Conservation (phyloP, 1,284 basidiomycete species). For the Rhodofomes roseus region DNA sequence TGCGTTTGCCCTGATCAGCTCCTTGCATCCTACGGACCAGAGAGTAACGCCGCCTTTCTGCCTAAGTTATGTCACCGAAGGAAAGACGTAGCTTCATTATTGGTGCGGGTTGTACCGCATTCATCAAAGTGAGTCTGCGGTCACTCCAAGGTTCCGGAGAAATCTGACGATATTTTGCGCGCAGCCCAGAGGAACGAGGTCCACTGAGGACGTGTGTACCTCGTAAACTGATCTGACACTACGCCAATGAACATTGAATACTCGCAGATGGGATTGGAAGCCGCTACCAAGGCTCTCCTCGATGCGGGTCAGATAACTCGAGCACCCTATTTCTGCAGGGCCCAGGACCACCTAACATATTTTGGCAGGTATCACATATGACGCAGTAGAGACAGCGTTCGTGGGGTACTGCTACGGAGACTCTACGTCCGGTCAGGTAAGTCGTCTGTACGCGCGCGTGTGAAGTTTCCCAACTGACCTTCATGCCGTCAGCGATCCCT, state of each 20-base stretch:
- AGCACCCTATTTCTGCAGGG: neutral
- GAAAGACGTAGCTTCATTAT: conserved; percentile 64
- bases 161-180: conserved; percentile 1
- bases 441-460: conserved; percentile 2
- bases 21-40: neutral
- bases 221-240: neutral
- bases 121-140: conserved; percentile 58
- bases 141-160: neutral
- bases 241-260: neutral
- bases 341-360: neutral
- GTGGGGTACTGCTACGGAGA: conserved; percentile 84
- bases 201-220: conserved; percentile 59
- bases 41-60: neutral
- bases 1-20: neutral
- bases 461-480: neutral
- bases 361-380: conserved; percentile 70
- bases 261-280: conserved; percentile 73
- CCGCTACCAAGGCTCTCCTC: conserved; percentile 79
- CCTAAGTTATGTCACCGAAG: conserved; percentile 21
- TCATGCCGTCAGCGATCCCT: conserved; percentile 52
- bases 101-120: conserved; percentile 78
- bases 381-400: conserved; percentile 69
- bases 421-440: conserved; percentile 76
- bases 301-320: conserved; percentile 61
- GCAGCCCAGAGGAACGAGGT: conserved; percentile 59